These are phyloP conservation scores for Trichoderma endophyticum DNA, from an alignment of 2,329 filamentous ascomycete species.

Conservation along the genomic window DNA sequence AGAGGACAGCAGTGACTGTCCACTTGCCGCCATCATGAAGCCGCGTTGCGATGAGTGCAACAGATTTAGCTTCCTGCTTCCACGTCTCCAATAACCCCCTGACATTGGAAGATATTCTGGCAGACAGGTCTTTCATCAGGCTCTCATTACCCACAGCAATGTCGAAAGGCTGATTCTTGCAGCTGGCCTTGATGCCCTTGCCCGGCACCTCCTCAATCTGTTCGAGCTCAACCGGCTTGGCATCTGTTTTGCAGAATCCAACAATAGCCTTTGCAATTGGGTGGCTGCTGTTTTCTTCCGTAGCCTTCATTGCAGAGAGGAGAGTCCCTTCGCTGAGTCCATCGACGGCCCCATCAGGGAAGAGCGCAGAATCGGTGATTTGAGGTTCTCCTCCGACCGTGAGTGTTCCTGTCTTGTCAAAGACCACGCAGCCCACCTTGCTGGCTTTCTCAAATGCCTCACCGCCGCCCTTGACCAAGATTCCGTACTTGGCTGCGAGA, in stretches of 20 bases:
- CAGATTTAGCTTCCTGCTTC: conserved; percentile 62
- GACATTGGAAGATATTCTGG: conserved; percentile 38
- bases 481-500: conserved; percentile 73
- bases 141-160: conserved; percentile 70
- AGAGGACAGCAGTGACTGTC: conserved; percentile 62
- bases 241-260: conserved; percentile 51
- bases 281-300: conserved; percentile 72
- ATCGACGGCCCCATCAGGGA: conserved; percentile 29
- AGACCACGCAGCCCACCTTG: conserved; percentile 72
- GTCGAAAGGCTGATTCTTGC: conserved; percentile 40
- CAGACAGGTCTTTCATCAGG: conserved; percentile 55
- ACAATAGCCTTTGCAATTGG: conserved; percentile 70
- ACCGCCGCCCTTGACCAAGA: conserved; percentile 79
- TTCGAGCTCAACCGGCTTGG: conserved; percentile 34
- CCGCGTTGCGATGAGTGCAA: conserved; percentile 56
- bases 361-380: conserved; percentile 55
- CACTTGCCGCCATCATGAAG: conserved; percentile 32
- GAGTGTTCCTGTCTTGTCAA: conserved; percentile 85
- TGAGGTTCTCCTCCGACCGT: conserved; percentile 70
- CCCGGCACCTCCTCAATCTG: conserved; percentile 66
- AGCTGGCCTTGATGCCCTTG: conserved; percentile 63
- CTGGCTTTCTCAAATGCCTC: conserved; percentile 85
- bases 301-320: conserved; percentile 53
- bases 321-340: conserved; percentile 33
- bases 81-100: conserved; percentile 46